Conservation (phyloP, 164 flowering plant species). For the Warburgia ugandensis region DNA sequence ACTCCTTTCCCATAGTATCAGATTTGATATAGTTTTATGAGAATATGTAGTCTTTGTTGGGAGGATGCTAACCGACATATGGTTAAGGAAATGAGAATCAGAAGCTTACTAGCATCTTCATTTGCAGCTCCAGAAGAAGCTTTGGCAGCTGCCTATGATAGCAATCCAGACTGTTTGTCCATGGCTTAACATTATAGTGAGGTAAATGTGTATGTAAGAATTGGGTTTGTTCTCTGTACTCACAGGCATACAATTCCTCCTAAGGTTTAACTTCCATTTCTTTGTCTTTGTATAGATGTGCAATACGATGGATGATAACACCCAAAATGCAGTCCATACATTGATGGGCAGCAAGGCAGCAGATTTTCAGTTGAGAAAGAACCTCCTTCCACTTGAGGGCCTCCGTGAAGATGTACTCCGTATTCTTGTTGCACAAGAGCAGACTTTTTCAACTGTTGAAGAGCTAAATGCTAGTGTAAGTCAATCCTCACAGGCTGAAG, state of each 20-base stretch:
- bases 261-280: too few relatives aligned
- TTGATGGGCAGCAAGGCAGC: conserved; percentile 21
- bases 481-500: conserved; percentile 7
- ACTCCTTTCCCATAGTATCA: too few relatives aligned
- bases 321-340: conserved; percentile 34
- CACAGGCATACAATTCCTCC: too few relatives aligned
- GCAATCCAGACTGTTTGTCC: conserved; percentile 34
- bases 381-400: conserved; percentile 29
- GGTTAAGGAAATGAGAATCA: neutral
- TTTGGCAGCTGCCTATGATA: conserved; percentile 37
- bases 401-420: conserved; percentile 26
- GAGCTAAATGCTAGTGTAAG: neutral
- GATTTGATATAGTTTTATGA: too few relatives aligned
- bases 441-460: conserved; percentile 6
- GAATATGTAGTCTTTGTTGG: too few relatives aligned
- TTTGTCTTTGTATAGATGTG: conserved; percentile 38
- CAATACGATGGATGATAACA: conserved; percentile 32
- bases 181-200: conserved; percentile 50
- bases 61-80: too few relatives aligned
- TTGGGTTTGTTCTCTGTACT: too few relatives aligned
- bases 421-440: conserved; percentile 25
- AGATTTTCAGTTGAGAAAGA: conserved; percentile 27
- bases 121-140: conserved; percentile 50
- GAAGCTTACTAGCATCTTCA: conserved; percentile 1
- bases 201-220: too few relatives aligned